Percentiles rank a stretch among this genome's conserved stretches.
These are phyloP conservation scores for Cynara cardunculus DNA, from an alignment of 129 eudicot species.

Conservation along the genomic window DNA sequence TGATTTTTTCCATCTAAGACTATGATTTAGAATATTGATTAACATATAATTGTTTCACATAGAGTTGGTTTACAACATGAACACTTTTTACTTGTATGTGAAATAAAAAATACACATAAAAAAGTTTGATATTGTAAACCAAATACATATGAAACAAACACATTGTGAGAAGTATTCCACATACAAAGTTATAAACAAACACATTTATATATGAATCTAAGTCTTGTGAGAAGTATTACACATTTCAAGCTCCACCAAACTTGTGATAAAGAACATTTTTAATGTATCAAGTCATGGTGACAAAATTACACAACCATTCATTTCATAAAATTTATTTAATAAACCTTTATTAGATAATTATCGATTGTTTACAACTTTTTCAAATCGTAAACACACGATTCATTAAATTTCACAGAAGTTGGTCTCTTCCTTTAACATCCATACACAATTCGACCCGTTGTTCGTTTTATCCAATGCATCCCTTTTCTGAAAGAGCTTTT, in stretches of 20 bases:
- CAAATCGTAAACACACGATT: not conserved
- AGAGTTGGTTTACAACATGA: too few species aligned
- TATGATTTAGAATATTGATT: too few species aligned
- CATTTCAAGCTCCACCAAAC: not conserved
- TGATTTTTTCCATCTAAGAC: too few species aligned
- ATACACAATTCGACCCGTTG: not conserved
- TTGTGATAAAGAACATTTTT: not conserved
- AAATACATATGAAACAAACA: too few species aligned
- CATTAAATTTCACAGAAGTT: not conserved
- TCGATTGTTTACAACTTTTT: not conserved
- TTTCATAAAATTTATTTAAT: not conserved
- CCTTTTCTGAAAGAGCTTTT: not conserved
- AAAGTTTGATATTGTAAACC: too few species aligned
- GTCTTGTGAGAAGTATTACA: too few species aligned
- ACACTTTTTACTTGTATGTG: too few species aligned
- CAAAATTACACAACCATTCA: not conserved
- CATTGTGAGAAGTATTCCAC: too few species aligned
- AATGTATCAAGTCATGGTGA: not conserved
- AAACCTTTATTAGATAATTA: not conserved
- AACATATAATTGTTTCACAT: too few species aligned
- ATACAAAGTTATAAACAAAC: too few species aligned
- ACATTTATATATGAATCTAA: too few species aligned
- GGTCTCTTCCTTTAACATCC: constrained; percentile 3
- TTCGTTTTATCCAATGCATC: constrained; percentile 1
- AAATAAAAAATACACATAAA: too few species aligned